Base-by-base conservation (phyloP, 1,284 basidiomycete genomes). In the Ceratobasidium sp. region DNA sequence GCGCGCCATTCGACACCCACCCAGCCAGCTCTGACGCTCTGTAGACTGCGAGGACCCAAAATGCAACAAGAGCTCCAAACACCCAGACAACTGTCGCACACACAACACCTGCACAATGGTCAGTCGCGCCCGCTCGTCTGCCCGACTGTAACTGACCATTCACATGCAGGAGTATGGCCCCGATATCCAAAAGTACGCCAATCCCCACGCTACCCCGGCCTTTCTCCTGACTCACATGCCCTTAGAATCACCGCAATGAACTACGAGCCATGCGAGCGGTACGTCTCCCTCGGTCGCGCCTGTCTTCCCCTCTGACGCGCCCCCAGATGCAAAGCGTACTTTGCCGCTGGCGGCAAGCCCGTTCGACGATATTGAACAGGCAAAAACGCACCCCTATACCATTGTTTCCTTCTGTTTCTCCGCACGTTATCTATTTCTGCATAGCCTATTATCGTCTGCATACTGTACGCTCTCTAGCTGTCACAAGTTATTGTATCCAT, bases 51-150 rank as follows among this genome's bases (percentile, higher is more conserved):
- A 76, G 29, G 51, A 76, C 44, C 69, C 64, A 19, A 65, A 59
- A 29, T 78, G 77, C 56, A 74, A 69, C 54, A 78, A 78, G 66
- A 76, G 76, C 25, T 64, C 64, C 13, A 77, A 71, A 32, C 76
- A 76, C 46, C 67, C 78, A 40, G 52, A 74, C 64, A 62, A 61
- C 67, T 77, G 76, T 51, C 61, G 65, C 37, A 61, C 54, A 6
- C 74, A 76, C 52, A 66, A 76, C 34, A 76, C 54, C 34, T 76
- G 75, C 59, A n/a, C 64, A 44, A 68, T 49, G 67, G 65, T 76
- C 25, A 73, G 70, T 37, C n/a, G n/a, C 61, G 34, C 44, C 32
- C 56, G 57, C 29, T 61, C 57, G 32, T 61, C 57, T 19, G 57
- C 57, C 1, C 70, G 9, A 40, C n/a, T 52, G 11, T 52, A 52